These are phyloP conservation scores for Rehmannia glutinosa DNA, from an alignment of 257 asterid species.

Conservation along the genomic window DNA sequence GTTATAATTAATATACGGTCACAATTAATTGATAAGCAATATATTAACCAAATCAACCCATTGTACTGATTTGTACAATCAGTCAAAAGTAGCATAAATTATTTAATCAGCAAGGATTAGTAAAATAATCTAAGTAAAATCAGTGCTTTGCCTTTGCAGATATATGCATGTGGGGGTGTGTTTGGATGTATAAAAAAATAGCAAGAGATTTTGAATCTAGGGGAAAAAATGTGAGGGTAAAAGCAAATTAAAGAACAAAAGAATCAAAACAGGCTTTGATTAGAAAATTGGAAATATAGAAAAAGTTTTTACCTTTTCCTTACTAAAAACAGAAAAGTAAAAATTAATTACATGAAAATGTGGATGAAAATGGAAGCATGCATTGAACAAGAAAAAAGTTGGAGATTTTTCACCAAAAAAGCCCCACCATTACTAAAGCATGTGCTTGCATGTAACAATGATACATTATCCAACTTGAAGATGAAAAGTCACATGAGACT, in stretches of 20 bases:
- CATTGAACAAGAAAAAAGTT: constrained; percentile 24
- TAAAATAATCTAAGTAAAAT: constrained; percentile 17
- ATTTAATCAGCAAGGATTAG: neutral
- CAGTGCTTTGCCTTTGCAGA: constrained; percentile 26
- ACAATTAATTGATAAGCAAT: constrained; percentile 6
- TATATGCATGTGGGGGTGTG: constrained; percentile 41
- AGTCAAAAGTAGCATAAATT: constrained; percentile 28
- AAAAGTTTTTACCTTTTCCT: constrained; percentile 20
- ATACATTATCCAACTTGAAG: constrained; percentile 33
- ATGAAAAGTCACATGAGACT: constrained; percentile 31
- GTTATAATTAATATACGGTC: neutral
- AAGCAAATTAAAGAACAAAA: constrained; percentile 19
- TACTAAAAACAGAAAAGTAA: neutral
- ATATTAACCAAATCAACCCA: too few relatives aligned
- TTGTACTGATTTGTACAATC: constrained; percentile 19
- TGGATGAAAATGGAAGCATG: constrained; percentile 25
- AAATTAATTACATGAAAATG: constrained; percentile 23
- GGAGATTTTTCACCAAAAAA: constrained; percentile 20
- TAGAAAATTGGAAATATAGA: constrained; percentile 20
- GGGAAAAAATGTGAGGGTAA: constrained; percentile 8
- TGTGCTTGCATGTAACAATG: constrained; percentile 30
- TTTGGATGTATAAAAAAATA: constrained; percentile 13
- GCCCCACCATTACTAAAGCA: constrained; percentile 38
- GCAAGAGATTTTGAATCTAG: constrained; percentile 25
- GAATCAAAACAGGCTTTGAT: constrained; percentile 34